These are phyloP conservation scores for Cyclotella cryptica DNA, from an alignment of 108 stramenopile species.

Conservation along the genomic window DNA sequence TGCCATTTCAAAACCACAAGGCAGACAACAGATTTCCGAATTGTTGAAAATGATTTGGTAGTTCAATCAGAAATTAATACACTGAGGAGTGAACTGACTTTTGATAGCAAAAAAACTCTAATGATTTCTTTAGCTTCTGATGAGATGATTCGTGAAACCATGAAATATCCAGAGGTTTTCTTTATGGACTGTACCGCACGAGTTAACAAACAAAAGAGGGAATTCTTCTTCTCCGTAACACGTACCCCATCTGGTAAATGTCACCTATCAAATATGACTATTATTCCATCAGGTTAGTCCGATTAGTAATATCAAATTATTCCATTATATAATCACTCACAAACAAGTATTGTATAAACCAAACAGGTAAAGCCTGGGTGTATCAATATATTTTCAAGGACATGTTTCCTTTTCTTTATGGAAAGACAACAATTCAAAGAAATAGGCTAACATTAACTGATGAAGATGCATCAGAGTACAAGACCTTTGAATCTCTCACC, in stretches of 20 bases:
- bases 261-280: not conserved
- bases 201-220: slow-evolving; percentile 12
- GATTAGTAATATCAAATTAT: not conserved
- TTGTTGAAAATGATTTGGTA: too few relatives aligned
- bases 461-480: slow-evolving; percentile 14
- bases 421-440: not conserved
- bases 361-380: not conserved
- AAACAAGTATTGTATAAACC: not conserved
- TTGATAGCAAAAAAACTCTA: not conserved
- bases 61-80: too few relatives aligned
- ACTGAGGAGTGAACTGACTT: slow-evolving; percentile 1
- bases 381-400: slow-evolving; percentile 1
- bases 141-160: slow-evolving; percentile 3
- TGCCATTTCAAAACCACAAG: too few relatives aligned
- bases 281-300: slow-evolving; percentile 7
- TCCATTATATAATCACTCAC: not conserved
- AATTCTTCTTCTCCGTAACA: slow-evolving; percentile 1
- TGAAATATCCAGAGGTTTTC: slow-evolving; percentile 13
- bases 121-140: slow-evolving; percentile 12
- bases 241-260: not conserved
- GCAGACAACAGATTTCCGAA: too few relatives aligned
- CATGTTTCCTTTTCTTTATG: slow-evolving; percentile 1
- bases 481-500: not conserved
- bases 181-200: slow-evolving; percentile 7
- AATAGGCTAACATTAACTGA: slow-evolving; percentile 14